Percentiles rank a stretch among this genome's conserved stretches.
These are phyloP conservation scores for Casuarina equisetifolia DNA, from an alignment of 306 rosid genomes.

Conservation along the genomic window DNA sequence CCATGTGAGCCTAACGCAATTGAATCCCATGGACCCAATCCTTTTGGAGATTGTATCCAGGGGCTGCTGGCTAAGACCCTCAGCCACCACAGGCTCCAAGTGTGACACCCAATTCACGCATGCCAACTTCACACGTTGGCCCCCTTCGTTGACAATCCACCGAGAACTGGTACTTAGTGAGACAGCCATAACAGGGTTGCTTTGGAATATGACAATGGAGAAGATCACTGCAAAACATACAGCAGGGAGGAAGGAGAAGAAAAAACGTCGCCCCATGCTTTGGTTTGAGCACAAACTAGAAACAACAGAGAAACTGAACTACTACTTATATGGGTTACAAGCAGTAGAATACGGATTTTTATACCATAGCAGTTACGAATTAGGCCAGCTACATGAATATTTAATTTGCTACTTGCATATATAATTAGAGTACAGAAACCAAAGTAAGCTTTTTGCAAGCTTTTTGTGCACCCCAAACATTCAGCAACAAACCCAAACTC, in stretches of 20 bases:
- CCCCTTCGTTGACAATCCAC: slow-evolving; percentile 69
- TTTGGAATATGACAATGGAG: not conserved
- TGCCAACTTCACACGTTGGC: slow-evolving; percentile 74
- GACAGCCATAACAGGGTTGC: not conserved
- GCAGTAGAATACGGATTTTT: too few species aligned
- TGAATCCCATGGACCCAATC: slow-evolving; percentile 67
- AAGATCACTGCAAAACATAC: not conserved
- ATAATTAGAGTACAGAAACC: too few species aligned
- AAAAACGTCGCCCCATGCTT: not conserved
- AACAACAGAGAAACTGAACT: too few species aligned
- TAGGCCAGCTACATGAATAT: too few species aligned
- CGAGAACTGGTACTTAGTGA: slow-evolving; percentile 47
- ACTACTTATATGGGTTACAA: too few species aligned
- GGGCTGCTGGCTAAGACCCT: slow-evolving; percentile 82
- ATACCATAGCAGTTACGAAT: too few species aligned
- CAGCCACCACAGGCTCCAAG: slow-evolving; percentile 68
- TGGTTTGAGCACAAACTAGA: too few species aligned
- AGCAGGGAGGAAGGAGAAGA: not conserved
- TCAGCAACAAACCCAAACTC: too few species aligned
- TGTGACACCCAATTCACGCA: slow-evolving; percentile 92
- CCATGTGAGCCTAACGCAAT: slow-evolving; percentile 96
- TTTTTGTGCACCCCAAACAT: too few species aligned
- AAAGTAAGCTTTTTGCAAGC: too few species aligned
- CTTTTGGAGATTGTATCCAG: slow-evolving; percentile 49
- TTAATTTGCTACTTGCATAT: too few species aligned